Evolutionary conservation across 1,284 basidiomycete species (phyloP).

Genomic region (Leccinum angustisporum): DNA sequence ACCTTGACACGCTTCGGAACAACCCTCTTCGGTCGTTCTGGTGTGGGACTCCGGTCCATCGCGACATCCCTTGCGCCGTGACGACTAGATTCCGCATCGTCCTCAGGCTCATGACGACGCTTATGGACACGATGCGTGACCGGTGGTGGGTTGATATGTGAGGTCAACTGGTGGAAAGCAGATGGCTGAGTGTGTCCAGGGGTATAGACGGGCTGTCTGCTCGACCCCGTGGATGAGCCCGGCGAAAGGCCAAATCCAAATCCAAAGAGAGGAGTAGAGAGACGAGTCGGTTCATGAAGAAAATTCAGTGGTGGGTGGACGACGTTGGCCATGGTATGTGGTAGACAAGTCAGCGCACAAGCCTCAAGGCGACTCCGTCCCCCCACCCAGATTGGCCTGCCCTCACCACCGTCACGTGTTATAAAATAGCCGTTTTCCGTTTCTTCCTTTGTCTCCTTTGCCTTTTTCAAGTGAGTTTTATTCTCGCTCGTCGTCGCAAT

Average conservation of each 20-base stretch:
- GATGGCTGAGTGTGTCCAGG: constrained; percentile 42
- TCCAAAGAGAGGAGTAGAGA: constrained; percentile 63
- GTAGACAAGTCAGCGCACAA: constrained; percentile 26
- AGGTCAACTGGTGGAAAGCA: constrained; percentile 52
- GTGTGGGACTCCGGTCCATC: constrained; percentile 81
- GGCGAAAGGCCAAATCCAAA: constrained; percentile 67
- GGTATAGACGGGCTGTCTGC: constrained; percentile 37
- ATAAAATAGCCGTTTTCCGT: neutral
- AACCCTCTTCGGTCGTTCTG: constrained; percentile 66
- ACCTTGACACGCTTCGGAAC: constrained; percentile 66
- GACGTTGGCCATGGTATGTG: constrained; percentile 65
- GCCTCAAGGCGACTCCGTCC: constrained; percentile 20
- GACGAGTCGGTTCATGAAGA: constrained; percentile 56
- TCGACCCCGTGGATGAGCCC: constrained; percentile 38
- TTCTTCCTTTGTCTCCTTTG: constrained; percentile 36
- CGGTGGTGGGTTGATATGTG: constrained; percentile 40
- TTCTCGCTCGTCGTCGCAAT: constrained; percentile 28
- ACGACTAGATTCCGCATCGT: constrained; percentile 44
- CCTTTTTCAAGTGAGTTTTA: constrained; percentile 25
- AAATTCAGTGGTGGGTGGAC: constrained; percentile 66
- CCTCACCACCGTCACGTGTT: constrained; percentile 28
- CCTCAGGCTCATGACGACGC: constrained; percentile 62
- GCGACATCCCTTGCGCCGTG: constrained; percentile 52
- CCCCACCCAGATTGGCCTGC: constrained; percentile 19
- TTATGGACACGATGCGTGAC: constrained; percentile 49